A percentile compares a stretch with the other conserved stretches of the same genome.
These are phyloP conservation scores for Lactarius hengduanensis DNA, from an alignment of 768 basidiomycete genomes.

Conservation along the genomic window DNA sequence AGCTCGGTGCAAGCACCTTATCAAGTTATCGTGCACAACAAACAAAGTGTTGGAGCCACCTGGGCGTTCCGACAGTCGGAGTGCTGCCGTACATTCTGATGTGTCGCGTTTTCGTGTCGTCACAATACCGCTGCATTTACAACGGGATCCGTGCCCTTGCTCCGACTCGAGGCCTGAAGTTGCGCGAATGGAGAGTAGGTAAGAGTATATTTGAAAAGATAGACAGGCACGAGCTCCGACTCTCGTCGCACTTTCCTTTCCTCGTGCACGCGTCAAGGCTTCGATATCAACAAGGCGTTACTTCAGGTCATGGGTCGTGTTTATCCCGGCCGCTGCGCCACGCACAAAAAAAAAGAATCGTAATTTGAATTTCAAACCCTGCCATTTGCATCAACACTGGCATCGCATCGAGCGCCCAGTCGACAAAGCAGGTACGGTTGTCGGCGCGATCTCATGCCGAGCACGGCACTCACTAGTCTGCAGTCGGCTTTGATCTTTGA, in stretches of 20 bases:
- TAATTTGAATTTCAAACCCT: background rate
- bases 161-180: background rate
- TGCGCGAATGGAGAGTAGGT: background rate
- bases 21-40: background rate
- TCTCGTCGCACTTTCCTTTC: background rate
- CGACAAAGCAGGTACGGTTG: background rate
- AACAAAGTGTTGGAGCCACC: background rate
- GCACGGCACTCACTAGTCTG: background rate
- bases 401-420: background rate
- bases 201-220: background rate
- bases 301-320: background rate
- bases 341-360: too few species aligned
- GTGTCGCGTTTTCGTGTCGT: background rate
- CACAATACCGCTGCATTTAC: background rate
- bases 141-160: background rate
- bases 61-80: background rate
- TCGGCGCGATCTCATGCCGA: background rate
- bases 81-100: background rate
- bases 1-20: background rate
- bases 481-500: slow-evolving; percentile 1
- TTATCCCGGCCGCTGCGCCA: background rate
- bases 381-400: background rate
- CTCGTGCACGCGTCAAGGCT: background rate
- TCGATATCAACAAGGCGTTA: background rate
- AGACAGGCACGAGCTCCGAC: background rate